Evolutionary conservation across 345 rosid species (phyloP), one percentile per base, ranked within the genome.

Genomic region (Raphanus raphanistrum): DNA sequence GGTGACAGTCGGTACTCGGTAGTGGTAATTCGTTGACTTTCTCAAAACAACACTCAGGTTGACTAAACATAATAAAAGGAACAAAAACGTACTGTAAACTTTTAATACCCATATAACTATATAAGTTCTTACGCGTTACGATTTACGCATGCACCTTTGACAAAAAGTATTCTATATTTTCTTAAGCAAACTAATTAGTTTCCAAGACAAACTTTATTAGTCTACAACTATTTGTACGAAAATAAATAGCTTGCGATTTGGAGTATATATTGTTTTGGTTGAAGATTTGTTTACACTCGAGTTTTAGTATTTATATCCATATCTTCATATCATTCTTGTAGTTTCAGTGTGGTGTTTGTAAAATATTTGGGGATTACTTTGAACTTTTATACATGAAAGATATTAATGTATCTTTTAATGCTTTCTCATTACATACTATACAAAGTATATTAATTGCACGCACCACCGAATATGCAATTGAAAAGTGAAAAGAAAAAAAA

Each of bases 391-490:
- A 5, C 54, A 48, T 4, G 54, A 29, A 15, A 6, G 58, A 52
- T 52, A 52, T 52, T 52, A 4, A 16, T 52, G 54, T 48, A 55
- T 7, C 45, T 7, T 33, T 63, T 57, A 67, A 43, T 75, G 73
- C 60, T 75, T 75, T 75, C 63, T 58, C 32, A 58, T 67, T 59
- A 58, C 59, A 58, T 58, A 38, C 4, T 57, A 28, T 27, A 28
- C 43, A 45, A 45, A 54, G 41, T 64, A 71, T 38, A 71, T 43
- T 64, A 29, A 78, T 71, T 72, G 77, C 68, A 66, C 11, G 63
- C 77, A 78, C 45, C 73, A 78, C 52, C 6, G 55, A 45, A 66
- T 45, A 21, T 25, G 67, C 72, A 72, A 78, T n/a, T 31, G 27
- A 65, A 64, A 77, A 76, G 32, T 16, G 60, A 32, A 78, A 12